Percentiles rank a stretch among this genome's conserved stretches.
These are phyloP conservation scores for Boechera divaricarpa DNA, from an alignment of 345 rosid species.

Conservation along the genomic window DNA sequence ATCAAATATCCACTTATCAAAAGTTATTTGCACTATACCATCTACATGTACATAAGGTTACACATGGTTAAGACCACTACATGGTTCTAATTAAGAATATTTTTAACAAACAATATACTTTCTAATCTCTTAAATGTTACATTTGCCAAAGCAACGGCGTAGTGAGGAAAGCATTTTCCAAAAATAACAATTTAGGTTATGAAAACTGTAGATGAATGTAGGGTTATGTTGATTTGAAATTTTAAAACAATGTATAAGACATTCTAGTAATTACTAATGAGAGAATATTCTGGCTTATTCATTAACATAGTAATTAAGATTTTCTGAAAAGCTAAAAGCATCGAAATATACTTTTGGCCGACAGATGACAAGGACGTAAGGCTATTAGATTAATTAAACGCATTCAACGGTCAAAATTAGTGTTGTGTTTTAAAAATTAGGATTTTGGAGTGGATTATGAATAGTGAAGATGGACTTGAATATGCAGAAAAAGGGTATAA, in stretches of 20 bases:
- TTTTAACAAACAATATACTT: not conserved
- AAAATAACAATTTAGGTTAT: not conserved
- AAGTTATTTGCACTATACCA: too few relatives aligned
- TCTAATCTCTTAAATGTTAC: not conserved
- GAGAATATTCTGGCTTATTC: not conserved
- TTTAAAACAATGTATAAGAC: not conserved
- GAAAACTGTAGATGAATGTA: not conserved
- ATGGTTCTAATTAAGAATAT: too few relatives aligned
- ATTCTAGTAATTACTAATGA: constrained; percentile 4
- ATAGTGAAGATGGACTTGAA: not conserved
- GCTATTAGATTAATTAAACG: constrained; percentile 9
- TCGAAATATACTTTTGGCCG: constrained; percentile 36
- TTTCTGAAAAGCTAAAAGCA: constrained; percentile 13
- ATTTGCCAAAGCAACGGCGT: not conserved
- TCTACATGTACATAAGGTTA: too few relatives aligned
- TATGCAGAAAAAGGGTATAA: not conserved
- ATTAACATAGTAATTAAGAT: not conserved
- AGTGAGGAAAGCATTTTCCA: not conserved
- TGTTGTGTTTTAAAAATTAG: not conserved
- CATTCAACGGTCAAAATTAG: constrained; percentile 21
- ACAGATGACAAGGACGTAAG: constrained; percentile 33
- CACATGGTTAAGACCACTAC: not conserved
- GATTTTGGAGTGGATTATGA: not conserved
- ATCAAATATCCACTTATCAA: too few relatives aligned
- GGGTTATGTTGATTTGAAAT: not conserved